Conservation (phyloP, 177 flowering plant genomes). For the Vitis hybrid region DNA sequence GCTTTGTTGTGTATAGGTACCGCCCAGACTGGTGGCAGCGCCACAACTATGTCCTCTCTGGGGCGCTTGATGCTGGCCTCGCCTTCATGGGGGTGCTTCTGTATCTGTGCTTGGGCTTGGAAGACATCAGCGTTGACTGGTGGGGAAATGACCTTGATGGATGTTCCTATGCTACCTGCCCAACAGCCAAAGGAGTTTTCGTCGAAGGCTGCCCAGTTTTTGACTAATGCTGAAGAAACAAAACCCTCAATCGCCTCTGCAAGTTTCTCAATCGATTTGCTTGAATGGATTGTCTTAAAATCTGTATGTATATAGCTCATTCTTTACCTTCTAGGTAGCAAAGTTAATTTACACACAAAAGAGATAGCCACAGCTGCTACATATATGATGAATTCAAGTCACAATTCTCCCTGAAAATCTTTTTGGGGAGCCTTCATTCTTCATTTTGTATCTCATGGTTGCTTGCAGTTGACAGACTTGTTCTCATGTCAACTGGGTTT, state of each 20-base stretch:
- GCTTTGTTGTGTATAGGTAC: conserved; percentile 58
- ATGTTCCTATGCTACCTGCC: conserved; percentile 68
- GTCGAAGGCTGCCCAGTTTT: conserved; percentile 66
- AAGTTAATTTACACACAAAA: too few species aligned
- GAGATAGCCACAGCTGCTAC: too few species aligned
- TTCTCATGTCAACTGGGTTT: too few species aligned
- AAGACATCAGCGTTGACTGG: conserved; percentile 47
- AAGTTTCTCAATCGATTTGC: too few species aligned
- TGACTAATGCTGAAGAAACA: conserved; percentile 4
- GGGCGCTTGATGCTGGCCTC: conserved; percentile 72
- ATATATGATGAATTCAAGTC: too few species aligned
- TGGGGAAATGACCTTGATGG: conserved; percentile 77
- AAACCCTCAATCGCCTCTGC: not conserved
- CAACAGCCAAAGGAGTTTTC: conserved; percentile 60
- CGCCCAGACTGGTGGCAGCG: conserved; percentile 62
- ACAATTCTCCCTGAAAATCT: too few species aligned
- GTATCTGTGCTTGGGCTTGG: conserved; percentile 48
- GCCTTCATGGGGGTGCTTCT: conserved; percentile 78
- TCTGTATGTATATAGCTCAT: too few species aligned
- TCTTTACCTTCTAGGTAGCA: too few species aligned
- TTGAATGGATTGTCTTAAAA: too few species aligned
- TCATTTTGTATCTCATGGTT: too few species aligned
- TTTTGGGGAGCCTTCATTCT: too few species aligned
- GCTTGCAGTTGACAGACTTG: too few species aligned
- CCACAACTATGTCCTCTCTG: conserved; percentile 73